Percentiles rank a stretch among this genome's conserved stretches.
These are phyloP conservation scores for Colletotrichum destructivum DNA, from an alignment of 2,329 filamentous ascomycete species.

Conservation along the genomic window DNA sequence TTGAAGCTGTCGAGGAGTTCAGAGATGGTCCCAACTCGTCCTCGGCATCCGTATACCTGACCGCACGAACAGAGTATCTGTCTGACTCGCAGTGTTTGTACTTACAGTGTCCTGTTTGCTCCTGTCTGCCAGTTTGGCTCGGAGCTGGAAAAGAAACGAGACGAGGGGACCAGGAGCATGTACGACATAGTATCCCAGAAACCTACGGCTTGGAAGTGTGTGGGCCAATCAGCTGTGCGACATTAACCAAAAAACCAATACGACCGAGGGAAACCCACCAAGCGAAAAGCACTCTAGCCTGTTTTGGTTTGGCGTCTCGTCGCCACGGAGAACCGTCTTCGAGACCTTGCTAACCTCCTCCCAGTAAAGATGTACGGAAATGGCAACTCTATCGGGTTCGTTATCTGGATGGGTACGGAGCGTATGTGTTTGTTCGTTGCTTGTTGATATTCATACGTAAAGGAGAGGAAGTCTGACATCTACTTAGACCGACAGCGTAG, in stretches of 20 bases:
- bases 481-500: too few relatives aligned
- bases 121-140: background rate
- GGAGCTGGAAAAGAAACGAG: conserved; percentile 16
- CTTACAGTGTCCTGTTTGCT: too few relatives aligned
- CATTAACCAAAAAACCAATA: conserved; percentile 35
- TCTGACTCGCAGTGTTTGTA: too few relatives aligned
- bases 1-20: too few relatives aligned
- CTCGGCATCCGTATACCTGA: too few relatives aligned
- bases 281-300: conserved; percentile 1
- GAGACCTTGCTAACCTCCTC: background rate
- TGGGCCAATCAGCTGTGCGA: conserved; percentile 36
- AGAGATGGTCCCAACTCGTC: too few relatives aligned
- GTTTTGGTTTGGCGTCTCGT: conserved; percentile 6
- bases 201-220: background rate
- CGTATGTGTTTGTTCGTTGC: too few relatives aligned
- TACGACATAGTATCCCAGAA: background rate
- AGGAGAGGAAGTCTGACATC: too few relatives aligned
- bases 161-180: background rate
- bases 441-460: too few relatives aligned
- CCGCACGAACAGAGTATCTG: too few relatives aligned
- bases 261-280: background rate
- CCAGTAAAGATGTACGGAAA: background rate
- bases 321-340: background rate
- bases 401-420: too few relatives aligned
- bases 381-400: background rate